phyloP scores from a whole-genome alignment of 257 asterid genomes.

The Paulownia fortunei region DNA sequence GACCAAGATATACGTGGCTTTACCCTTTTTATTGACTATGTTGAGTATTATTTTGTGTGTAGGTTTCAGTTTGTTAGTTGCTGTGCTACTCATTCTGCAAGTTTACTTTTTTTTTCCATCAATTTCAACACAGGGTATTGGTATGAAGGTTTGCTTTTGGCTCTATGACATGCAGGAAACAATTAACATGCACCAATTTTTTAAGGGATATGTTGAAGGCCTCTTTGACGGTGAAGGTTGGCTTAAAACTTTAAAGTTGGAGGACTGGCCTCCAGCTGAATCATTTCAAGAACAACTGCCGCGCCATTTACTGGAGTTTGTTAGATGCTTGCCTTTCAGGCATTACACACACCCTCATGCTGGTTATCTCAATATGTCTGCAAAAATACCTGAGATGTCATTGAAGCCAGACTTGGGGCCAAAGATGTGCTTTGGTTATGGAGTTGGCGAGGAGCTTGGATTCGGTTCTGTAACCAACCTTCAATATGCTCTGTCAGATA shows the following conservation, averaged over 20 bases:
- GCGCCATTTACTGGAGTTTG: not conserved
- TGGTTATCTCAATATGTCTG: no score
- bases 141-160: not conserved
- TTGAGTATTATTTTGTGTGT: not conserved
- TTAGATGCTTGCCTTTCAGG: constrained; percentile 19
- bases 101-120: not conserved
- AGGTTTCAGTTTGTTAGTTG: not conserved
- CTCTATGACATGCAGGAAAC: constrained; percentile 11
- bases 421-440: no score
- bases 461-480: constrained; percentile 61
- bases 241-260: not conserved
- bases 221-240: not conserved
- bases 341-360: not conserved
- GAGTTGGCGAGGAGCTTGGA: constrained; percentile 51
- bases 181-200: not conserved
- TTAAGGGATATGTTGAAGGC: not conserved
- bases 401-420: no score
- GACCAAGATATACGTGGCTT: not conserved
- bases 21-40: not conserved
- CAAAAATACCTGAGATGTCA: no score
- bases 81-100: not conserved
- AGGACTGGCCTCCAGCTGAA: constrained; percentile 10
- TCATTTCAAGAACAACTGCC: not conserved
- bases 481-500: constrained; percentile 65
- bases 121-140: not conserved